phyloP scores from a whole-genome alignment of 2,329 filamentous ascomycete genomes.

The Pestalotiopsis fici region DNA sequence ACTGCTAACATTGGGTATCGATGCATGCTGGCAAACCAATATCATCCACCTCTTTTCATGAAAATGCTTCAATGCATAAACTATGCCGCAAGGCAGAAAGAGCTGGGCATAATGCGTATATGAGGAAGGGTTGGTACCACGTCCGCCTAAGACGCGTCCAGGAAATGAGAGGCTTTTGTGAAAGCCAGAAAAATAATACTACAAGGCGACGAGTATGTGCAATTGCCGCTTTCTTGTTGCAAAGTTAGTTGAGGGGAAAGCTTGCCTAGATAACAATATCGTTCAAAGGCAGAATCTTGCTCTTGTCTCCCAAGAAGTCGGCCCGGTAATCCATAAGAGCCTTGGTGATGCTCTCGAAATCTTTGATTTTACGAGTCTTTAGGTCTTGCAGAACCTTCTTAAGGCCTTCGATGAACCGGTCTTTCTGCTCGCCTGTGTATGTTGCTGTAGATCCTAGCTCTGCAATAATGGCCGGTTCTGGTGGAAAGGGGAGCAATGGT shows the following conservation, averaged over 20 bases:
- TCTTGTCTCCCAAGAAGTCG: conserved; percentile 64
- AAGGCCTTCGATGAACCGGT: conserved; percentile 64
- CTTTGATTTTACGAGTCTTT: conserved; percentile 59
- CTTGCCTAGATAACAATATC: conserved; percentile 29
- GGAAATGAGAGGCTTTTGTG: neutral
- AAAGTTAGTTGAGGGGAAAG: neutral
- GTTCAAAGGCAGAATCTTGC: conserved; percentile 62
- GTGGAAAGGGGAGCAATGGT: conserved; percentile 38
- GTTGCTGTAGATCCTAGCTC: conserved; percentile 69
- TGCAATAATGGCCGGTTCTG: conserved; percentile 74
- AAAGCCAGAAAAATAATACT: conserved; percentile 6
- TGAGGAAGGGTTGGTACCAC: neutral
- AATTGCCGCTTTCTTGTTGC: conserved; percentile 7
- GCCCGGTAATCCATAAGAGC: conserved; percentile 69
- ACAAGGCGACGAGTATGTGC: conserved; percentile 7
- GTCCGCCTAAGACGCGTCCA: neutral
- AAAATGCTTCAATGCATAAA: conserved; percentile 8
- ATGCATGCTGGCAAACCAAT: conserved; percentile 6
- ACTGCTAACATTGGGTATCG: conserved; percentile 9
- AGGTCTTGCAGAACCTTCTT: conserved; percentile 61
- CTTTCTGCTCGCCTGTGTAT: conserved; percentile 61
- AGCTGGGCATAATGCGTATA: neutral
- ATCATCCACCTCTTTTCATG: conserved; percentile 10
- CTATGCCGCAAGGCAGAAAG: neutral
- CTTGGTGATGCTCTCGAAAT: conserved; percentile 67